Percentiles rank a stretch among this genome's conserved stretches.
phyloP scores from a whole-genome alignment of 164 flowering plant species.

The Tinospora cordifolia region DNA sequence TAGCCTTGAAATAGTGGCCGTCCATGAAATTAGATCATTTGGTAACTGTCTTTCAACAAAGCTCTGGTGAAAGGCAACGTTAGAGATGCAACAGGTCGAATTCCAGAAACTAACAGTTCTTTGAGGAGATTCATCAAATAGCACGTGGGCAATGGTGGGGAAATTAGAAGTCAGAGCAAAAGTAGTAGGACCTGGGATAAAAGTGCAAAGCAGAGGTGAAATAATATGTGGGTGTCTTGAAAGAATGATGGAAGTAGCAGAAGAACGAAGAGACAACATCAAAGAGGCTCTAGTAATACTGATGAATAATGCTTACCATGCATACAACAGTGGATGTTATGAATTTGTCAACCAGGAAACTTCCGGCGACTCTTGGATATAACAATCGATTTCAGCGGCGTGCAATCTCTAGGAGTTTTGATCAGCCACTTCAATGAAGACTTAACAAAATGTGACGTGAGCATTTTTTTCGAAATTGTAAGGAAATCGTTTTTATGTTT shows the following conservation, averaged over 20 bases:
- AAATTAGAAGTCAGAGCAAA: neutral
- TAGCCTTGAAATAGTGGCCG: conserved; percentile 32
- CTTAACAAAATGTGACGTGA: too few species aligned
- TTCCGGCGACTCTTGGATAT: too few species aligned
- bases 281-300: neutral
- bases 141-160: conserved; percentile 7
- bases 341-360: too few species aligned
- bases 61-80: conserved; percentile 3
- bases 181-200: neutral
- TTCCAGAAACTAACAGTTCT: conserved; percentile 4
- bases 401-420: too few species aligned
- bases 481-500: too few species aligned
- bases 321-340: too few species aligned
- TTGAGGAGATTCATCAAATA: conserved; percentile 25
- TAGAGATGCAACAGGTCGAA: neutral
- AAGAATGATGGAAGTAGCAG: neutral
- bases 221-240: neutral
- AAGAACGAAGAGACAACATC: conserved; percentile 5
- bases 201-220: neutral
- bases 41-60: conserved; percentile 17
- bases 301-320: too few species aligned
- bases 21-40: conserved; percentile 26
- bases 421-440: too few species aligned
- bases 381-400: too few species aligned
- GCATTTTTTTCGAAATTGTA: too few species aligned